These are phyloP conservation scores for Pholiota microspora DNA, from an alignment of 768 basidiomycete species.

Conservation along the genomic window DNA sequence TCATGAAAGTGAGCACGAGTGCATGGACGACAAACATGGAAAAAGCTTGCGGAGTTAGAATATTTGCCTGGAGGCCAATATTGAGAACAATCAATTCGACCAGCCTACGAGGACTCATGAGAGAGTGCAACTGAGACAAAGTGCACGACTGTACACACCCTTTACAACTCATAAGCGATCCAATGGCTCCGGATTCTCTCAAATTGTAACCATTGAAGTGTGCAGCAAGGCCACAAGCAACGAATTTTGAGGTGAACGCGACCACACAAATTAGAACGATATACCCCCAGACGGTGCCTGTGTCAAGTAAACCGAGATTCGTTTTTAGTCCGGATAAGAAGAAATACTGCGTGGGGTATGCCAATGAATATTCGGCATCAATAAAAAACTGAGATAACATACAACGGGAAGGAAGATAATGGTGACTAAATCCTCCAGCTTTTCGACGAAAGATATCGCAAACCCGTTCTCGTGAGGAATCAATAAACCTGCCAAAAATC, in stretches of 20 bases:
- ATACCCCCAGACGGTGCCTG: conserved; percentile 81
- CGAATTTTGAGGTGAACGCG: conserved; percentile 80
- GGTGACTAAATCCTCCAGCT: conserved; percentile 83
- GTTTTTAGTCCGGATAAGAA: conserved; percentile 60
- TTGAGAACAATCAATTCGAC: conserved; percentile 94
- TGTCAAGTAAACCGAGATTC: conserved; percentile 74
- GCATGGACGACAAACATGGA: conserved; percentile 89
- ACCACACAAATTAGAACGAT: conserved; percentile 69
- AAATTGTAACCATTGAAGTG: conserved; percentile 59
- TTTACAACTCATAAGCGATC: conserved; percentile 88
- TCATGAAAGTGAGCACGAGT: conserved; percentile 76
- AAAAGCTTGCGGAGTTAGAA: conserved; percentile 67
- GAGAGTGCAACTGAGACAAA: background rate
- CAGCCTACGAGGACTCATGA: conserved; percentile 33
- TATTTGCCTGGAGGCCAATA: conserved; percentile 69
- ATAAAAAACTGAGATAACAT: conserved; percentile 22
- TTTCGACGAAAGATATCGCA: conserved; percentile 77
- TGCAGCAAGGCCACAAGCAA: conserved; percentile 63
- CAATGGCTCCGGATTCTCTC: conserved; percentile 83
- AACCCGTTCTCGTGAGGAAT: conserved; percentile 83
- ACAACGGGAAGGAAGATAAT: conserved; percentile 78
- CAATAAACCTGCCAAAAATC: conserved; percentile 79
- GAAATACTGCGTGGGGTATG: conserved; percentile 13
- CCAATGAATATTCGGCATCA: conserved; percentile 1
- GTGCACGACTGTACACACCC: conserved; percentile 46